Conservation (phyloP, 805 yeast genomes). For the Dipodascopsis tothii region DNA sequence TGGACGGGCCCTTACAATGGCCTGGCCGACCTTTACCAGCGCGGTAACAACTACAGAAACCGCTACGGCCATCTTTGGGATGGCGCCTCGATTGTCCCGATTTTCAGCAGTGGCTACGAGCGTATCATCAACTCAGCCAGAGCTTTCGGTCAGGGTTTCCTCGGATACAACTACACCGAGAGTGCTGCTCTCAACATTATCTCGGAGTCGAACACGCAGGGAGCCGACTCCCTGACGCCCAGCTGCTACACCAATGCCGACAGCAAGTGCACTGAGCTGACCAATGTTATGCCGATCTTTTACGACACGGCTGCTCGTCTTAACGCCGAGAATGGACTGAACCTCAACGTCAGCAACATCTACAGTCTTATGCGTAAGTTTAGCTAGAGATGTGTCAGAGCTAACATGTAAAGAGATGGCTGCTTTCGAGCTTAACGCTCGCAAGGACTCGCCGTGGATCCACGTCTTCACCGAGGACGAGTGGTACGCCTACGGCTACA, state of each 20-base stretch:
- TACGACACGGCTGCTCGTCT: constrained; percentile 28
- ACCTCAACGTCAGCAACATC: constrained; percentile 38
- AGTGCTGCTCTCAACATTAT: constrained; percentile 37
- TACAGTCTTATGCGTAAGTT: constrained; percentile 36
- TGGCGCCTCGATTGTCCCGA: constrained; percentile 35
- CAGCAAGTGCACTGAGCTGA: constrained; percentile 15
- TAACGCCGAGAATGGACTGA: constrained; percentile 32
- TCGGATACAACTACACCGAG: constrained; percentile 38
- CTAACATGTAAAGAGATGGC: too few relatives aligned
- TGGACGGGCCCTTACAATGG: constrained; percentile 49
- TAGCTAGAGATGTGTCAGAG: too few relatives aligned
- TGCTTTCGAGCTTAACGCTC: constrained; percentile 45
- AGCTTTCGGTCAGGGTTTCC: constrained; percentile 54
- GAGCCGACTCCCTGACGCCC: constrained; percentile 57
- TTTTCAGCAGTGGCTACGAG: constrained; percentile 49
- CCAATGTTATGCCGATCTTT: constrained; percentile 22
- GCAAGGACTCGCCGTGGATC: constrained; percentile 40
- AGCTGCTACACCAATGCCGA: constrained; percentile 37
- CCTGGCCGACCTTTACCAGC: constrained; percentile 39
- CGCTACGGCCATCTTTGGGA: constrained; percentile 45
- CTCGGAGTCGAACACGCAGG: constrained; percentile 42
- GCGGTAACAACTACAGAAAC: constrained; percentile 44
- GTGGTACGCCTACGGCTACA: constrained; percentile 38
- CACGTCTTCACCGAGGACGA: constrained; percentile 45
- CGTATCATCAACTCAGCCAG: constrained; percentile 51